A percentile compares a stretch with the other conserved stretches of the same genome.
Evolutionary conservation across 2,329 filamentous ascomycete genomes (phyloP).

Genomic region (Beauveria bassiana): DNA sequence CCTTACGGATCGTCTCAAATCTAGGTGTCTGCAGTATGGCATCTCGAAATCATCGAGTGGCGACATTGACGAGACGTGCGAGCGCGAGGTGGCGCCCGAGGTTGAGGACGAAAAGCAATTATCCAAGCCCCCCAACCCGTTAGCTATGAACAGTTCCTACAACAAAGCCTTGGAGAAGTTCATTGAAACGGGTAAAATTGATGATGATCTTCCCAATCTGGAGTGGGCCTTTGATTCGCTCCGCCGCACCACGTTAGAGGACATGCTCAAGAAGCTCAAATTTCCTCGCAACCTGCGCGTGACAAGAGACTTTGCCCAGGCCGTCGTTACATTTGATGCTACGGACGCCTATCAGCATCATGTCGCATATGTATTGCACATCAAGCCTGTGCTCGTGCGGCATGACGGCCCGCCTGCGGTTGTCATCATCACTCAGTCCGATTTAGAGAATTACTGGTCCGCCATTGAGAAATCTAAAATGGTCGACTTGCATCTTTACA

Average conservation of each 20-base stretch:
- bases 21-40: background rate
- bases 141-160: conserved; percentile 33
- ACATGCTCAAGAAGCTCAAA: background rate
- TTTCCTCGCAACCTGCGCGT: background rate
- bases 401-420: conserved; percentile 17
- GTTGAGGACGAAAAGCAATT: conserved; percentile 51
- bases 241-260: conserved; percentile 27
- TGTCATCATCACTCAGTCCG: conserved; percentile 53
- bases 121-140: conserved; percentile 35
- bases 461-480: conserved; percentile 21
- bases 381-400: background rate
- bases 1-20: background rate
- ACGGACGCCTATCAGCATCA: background rate
- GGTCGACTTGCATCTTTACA: conserved; percentile 40
- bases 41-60: background rate
- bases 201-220: conserved; percentile 22
- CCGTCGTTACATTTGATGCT: background rate
- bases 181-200: conserved; percentile 27
- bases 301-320: background rate
- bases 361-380: background rate
- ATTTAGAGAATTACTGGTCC: conserved; percentile 43
- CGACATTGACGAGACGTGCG: conserved; percentile 56
- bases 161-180: conserved; percentile 36
- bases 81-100: conserved; percentile 59
- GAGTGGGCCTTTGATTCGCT: conserved; percentile 39